Base-by-base conservation (phyloP, 2,329 filamentous ascomycete species). In the Monosporascus sp. region DNA sequence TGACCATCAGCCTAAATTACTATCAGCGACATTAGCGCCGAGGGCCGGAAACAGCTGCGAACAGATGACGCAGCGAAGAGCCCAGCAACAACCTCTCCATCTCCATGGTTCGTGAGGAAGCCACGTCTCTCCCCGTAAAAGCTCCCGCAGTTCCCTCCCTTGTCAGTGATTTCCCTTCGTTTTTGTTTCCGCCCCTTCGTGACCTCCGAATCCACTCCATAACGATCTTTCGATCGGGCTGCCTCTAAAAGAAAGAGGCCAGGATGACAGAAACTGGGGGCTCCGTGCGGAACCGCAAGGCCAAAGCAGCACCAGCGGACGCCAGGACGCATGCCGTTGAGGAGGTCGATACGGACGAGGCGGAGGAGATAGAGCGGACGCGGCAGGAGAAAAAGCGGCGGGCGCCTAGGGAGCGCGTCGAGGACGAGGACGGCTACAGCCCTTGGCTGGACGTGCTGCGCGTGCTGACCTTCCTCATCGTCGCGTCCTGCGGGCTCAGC, bases 401-500 rank as follows among this genome's bases (percentile, higher is more conserved):
- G 38, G 64, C 64, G 51, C 48, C 60, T 45, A 66, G 66, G 45
- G 63, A 69, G 36, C 63, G 62, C 49, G 60, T 71, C 57, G 83
- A 88, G 54, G 81, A 87, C 24, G 87, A 91, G 66, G 86, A 92
- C 46, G 63, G 63, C 24, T 77, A 77, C 60, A 75, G 67, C 55
- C 72, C 73, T 11, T 78, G 72, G 72, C 72, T 90, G 36, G 89
- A 93, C 67, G 69, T 88, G 50, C 70, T 90, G 54, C 86, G 89
- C 35, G 78, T 92, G 31, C 64, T 91, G 46, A 79, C 79, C 35
- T 89, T 89, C 51, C 70, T 92, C 15, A 60, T 87, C 36, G 61
- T 89, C 44, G 80, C 86, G 47, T 88, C 83, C 24, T 82, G 79
- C 63, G 85, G 81, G 18, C 75, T 92, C 51, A 91, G 88, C 72